Evolutionary conservation across 805 yeast genomes (phyloP).

Genomic region (Candida easanensis): DNA sequence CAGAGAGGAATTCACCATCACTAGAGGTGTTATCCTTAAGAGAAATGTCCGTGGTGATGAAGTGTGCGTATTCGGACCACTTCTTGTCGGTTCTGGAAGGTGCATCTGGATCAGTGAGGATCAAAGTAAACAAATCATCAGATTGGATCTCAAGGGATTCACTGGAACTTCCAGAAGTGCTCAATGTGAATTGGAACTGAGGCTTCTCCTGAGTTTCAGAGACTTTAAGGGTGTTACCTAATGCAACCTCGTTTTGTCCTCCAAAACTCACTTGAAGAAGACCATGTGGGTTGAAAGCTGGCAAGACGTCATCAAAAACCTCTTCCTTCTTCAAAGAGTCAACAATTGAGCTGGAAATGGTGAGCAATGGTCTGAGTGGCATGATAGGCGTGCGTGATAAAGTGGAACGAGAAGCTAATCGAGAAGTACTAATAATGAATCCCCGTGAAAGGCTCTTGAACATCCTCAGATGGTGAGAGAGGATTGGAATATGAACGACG

Average conservation of each 20-base stretch:
- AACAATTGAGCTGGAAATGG: slow-evolving; percentile 29
- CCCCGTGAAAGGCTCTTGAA: slow-evolving; percentile 5
- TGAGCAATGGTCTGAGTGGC: slow-evolving; percentile 24
- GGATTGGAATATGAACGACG: too few relatives aligned
- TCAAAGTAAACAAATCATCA: slow-evolving; percentile 61
- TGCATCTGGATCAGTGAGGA: slow-evolving; percentile 92
- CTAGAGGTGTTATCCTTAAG: slow-evolving; percentile 35
- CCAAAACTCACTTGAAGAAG: slow-evolving; percentile 64
- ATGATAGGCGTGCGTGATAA: slow-evolving; percentile 9
- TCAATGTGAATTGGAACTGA: slow-evolving; percentile 57
- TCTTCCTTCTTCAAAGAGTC: slow-evolving; percentile 40
- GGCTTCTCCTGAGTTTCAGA: slow-evolving; percentile 71
- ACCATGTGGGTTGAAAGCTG: slow-evolving; percentile 29
- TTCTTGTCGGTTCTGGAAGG: slow-evolving; percentile 79
- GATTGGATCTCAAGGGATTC: slow-evolving; percentile 27
- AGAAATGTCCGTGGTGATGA: slow-evolving; percentile 54
- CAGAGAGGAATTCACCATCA: slow-evolving; percentile 32
- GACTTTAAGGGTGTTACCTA: slow-evolving; percentile 72
- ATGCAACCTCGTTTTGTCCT: slow-evolving; percentile 57
- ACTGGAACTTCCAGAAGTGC: slow-evolving; percentile 9
- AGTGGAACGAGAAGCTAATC: background rate
- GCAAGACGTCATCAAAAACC: slow-evolving; percentile 42
- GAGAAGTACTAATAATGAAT: background rate
- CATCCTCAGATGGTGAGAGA: too few relatives aligned
- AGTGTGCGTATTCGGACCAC: slow-evolving; percentile 88